phyloP scores from a whole-genome alignment of 2,329 filamentous ascomycete genomes.

The Volutella citrinella region DNA sequence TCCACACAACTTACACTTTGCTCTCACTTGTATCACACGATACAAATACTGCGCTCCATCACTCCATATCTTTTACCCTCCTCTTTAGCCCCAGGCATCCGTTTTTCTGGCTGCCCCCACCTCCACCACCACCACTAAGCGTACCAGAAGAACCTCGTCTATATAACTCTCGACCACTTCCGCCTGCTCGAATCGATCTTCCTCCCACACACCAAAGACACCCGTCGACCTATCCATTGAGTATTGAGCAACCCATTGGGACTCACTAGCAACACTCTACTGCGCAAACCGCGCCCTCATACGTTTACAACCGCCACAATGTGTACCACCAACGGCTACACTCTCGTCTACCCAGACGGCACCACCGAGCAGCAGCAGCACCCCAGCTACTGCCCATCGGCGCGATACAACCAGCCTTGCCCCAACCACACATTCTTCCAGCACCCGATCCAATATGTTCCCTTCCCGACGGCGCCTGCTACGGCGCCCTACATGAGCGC shows the following conservation, averaged over 20 bases:
- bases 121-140: conserved; percentile 5
- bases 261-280: conserved; percentile 18
- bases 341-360: conserved; percentile 46
- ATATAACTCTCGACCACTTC: too few relatives aligned
- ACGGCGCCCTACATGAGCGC: conserved; percentile 30
- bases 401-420: conserved; percentile 41
- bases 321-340: conserved; percentile 48
- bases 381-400: conserved; percentile 35
- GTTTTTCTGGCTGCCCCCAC: conserved; percentile 10
- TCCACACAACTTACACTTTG: too few relatives aligned
- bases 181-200: too few relatives aligned
- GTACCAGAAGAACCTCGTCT: too few relatives aligned
- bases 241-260: conserved; percentile 15
- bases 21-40: conserved; percentile 7
- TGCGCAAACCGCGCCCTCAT: conserved; percentile 17
- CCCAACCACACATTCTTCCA: conserved; percentile 37
- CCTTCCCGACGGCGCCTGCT: conserved; percentile 26
- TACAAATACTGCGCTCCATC: conserved; percentile 3
- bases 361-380: conserved; percentile 32
- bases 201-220: too few relatives aligned
- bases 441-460: conserved; percentile 37
- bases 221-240: conserved; percentile 4
- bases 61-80: conserved; percentile 2
- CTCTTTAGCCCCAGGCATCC: conserved; percentile 19
- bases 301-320: conserved; percentile 36